These are phyloP conservation scores for Pleurotus tuber-regium DNA, from an alignment of 768 basidiomycete genomes.

Conservation along the genomic window DNA sequence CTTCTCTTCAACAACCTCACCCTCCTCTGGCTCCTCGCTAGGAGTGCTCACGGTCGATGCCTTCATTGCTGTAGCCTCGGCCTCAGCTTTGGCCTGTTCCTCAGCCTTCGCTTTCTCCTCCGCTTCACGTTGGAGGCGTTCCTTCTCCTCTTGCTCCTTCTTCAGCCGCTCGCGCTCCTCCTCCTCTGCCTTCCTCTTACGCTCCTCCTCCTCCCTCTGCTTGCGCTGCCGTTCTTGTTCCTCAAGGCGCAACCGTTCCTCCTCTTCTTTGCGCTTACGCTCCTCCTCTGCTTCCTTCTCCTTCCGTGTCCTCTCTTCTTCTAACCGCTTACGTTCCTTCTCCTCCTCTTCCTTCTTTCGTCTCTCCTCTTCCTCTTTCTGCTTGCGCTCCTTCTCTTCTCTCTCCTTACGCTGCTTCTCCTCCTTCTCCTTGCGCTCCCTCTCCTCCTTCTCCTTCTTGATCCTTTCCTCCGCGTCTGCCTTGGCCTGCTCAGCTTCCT, in stretches of 20 bases:
- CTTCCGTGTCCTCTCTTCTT: constrained; percentile 36
- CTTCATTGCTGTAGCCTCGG: constrained; percentile 33
- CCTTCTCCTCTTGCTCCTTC: constrained; percentile 51
- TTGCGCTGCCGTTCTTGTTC: constrained; percentile 27
- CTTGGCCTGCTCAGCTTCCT: constrained; percentile 26
- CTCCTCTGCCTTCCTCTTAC: constrained; percentile 24
- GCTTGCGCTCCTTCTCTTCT: constrained; percentile 26
- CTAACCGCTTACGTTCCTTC: constrained; percentile 36
- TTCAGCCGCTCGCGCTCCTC: constrained; percentile 39
- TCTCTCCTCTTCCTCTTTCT: constrained; percentile 38
- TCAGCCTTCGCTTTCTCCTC: constrained; percentile 39
- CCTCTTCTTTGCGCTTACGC: constrained; percentile 33
- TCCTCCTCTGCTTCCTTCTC: constrained; percentile 44
- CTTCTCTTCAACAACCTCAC: constrained; percentile 28
- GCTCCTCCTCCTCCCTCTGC: constrained; percentile 31
- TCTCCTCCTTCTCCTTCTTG: constrained; percentile 33
- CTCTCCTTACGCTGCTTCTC: constrained; percentile 30
- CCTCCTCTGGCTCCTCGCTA: constrained; percentile 28
- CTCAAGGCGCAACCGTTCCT: constrained; percentile 35
- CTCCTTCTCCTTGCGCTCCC: constrained; percentile 36
- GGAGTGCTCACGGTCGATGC: constrained; percentile 24
- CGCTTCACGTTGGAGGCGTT: constrained; percentile 41
- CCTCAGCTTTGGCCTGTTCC: constrained; percentile 27
- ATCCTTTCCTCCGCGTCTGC: constrained; percentile 28
- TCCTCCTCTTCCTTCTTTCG: constrained; percentile 44